Base-by-base conservation (phyloP, 345 rosid species). In the Luvunga scandens region DNA sequence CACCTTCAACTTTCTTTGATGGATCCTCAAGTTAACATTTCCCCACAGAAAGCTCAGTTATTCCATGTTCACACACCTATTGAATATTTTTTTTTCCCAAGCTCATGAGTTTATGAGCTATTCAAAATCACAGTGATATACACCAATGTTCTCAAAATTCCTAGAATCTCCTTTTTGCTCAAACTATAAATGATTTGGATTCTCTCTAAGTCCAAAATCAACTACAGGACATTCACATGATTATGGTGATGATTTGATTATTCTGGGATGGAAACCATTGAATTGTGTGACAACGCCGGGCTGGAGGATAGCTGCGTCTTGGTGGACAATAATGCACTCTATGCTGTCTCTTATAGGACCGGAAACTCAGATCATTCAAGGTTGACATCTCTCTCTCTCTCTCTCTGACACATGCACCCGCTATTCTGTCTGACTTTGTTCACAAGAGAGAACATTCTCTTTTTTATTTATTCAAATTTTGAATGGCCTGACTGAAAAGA, bases 361-460 rank as follows among this genome's bases (percentile, higher is more conserved):
- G 45, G 56, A 91, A 79, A 38, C 81, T 76, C 79, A 86, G 89
- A 87, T 90, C 94, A 45, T 83, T 85, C 81, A 88, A 89, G 98
- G 98, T 94, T 31, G 38, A 16, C 39, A 31, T 50, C 74, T 63
- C 48, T 72, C 61, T 71, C 56, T 39, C 68, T 78, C 73, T 70
- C 71, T 73, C 81, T 27, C 78, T 53, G 13, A 9, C 14, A 64
- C 3, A 18, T 22, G 19, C 24, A 30, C 7, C 16, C 30, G n/a
- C 69, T 42, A 42, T 16, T 42, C 1, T 2, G 13, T 61, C 79
- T 2, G 14, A 31, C 39, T 30, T 28, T 75, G 19, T 45, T 55
- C 3, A n/a, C 73, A 48, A 27, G 38, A 27, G 36, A 48, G 28
- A 69, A 42, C 13, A 42, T 39, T 39, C 50, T 10, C 50, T 12